Evolutionary conservation across 2,329 filamentous ascomycete species (phyloP), one percentile per base, ranked within the genome.

Genomic region (Bretziella fagacearum): DNA sequence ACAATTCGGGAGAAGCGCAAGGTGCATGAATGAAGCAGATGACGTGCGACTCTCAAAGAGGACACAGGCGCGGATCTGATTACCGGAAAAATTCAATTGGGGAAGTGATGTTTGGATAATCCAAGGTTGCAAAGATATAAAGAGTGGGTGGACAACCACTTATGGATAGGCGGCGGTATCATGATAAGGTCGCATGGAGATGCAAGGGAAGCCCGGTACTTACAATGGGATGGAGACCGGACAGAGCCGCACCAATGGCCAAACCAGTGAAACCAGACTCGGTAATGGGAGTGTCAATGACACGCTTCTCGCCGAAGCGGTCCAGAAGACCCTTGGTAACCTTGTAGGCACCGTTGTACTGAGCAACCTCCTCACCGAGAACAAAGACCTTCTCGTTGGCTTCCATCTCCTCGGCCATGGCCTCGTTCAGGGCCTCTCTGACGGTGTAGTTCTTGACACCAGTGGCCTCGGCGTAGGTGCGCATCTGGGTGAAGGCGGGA

Each of bases 301-400:
- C 83, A 63, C 91, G 77, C 76, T 89, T 93, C 53, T 94, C 87
- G 58, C 91, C 91, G 64, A 98, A 98, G 59, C 89, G 83, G 69
- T 98, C 91, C 59, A 96, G 67, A 54, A 98, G 77, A 56, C 91
- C 91, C 73, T 94, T 95, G 60, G 91, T 98, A 62, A 98, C 89
- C 71, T 98, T 98, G 79, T 98, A 98, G 62, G 89, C 89, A 73
- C 91, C 91, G 66, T 98, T 98, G 73, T 98, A 98, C 69, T 98
- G 91, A 59, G 91, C 91, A 60, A 98, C 91, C 71, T 98, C 91
- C 73, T 98, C 91, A 59, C 91, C 91, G 50, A 98, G 66, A 56
- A 98, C 70, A 65, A 95, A 98, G 57, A 95, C 87, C 73, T 95
- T 96, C 54, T 81, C 73, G 67, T 98, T 93, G 61, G 67, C 63